Evolutionary conservation across 768 basidiomycete species (phyloP).

Genomic region (Leccinum longicurvipes): DNA sequence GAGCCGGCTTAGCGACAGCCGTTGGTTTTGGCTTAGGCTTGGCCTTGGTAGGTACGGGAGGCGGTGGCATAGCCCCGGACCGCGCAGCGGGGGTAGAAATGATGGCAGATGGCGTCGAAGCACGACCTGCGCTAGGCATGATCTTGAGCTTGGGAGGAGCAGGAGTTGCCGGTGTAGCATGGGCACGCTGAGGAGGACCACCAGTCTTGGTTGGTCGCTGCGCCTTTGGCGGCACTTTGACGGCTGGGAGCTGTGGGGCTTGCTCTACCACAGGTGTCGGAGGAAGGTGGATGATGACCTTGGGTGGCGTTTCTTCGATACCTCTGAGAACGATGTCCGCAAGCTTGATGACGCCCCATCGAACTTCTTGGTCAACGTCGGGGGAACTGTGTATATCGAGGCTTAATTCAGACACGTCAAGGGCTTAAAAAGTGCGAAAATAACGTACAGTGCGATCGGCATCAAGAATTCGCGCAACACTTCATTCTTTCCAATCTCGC

Average conservation of each 20-base stretch:
- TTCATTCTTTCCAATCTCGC: constrained; percentile 79
- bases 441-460: constrained; percentile 72
- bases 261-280: constrained; percentile 67
- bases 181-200: constrained; percentile 32
- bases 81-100: constrained; percentile 10
- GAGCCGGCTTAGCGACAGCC: constrained; percentile 38
- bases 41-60: constrained; percentile 27
- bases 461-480: constrained; percentile 76
- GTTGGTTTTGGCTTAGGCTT: constrained; percentile 25
- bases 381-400: constrained; percentile 48
- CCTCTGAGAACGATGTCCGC: constrained; percentile 86
- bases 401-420: neutral
- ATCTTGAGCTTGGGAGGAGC: constrained; percentile 56
- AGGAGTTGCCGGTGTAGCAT: constrained; percentile 26
- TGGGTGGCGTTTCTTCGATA: constrained; percentile 79
- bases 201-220: constrained; percentile 34
- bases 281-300: constrained; percentile 79
- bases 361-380: constrained; percentile 81
- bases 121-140: constrained; percentile 19
- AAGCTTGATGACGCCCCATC: constrained; percentile 88
- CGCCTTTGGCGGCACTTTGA: constrained; percentile 48
- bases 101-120: constrained; percentile 16
- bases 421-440: constrained; percentile 2
- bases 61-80: constrained; percentile 26
- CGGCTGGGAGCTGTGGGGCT: constrained; percentile 51